Evolutionary conservation across 1,284 basidiomycete species (phyloP).

Genomic region (Rhodofomes roseus): DNA sequence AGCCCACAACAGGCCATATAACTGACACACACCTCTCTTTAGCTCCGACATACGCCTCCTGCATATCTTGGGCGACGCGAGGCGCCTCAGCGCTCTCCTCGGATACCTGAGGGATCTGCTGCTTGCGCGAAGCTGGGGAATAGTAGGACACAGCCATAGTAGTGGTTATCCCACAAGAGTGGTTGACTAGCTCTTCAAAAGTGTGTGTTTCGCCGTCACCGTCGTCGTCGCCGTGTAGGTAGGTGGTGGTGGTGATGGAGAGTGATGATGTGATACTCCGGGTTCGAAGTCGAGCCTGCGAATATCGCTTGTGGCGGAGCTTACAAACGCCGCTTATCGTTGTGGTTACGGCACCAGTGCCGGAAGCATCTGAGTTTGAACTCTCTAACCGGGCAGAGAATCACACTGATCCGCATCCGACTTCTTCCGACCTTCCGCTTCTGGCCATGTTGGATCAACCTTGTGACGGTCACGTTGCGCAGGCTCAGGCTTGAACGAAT

Average conservation of each 20-base stretch:
- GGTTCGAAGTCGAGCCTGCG: background rate
- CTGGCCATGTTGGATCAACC: no score
- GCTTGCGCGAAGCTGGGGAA: constrained; percentile 13
- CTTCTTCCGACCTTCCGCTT: background rate
- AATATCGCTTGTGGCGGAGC: background rate
- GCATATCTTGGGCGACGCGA: constrained; percentile 48
- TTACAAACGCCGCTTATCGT: background rate
- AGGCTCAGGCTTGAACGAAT: no score
- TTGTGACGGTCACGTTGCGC: no score
- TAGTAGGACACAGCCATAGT: constrained; percentile 27
- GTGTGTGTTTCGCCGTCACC: constrained; percentile 4
- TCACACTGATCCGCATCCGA: background rate
- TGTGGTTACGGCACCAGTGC: background rate
- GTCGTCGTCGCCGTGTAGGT: background rate
- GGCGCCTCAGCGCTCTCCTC: constrained; percentile 21
- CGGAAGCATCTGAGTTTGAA: background rate
- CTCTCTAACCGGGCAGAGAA: background rate
- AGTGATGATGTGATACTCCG: constrained; percentile 2
- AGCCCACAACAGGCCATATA: background rate
- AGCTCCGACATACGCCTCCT: constrained; percentile 68
- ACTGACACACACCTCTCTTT: constrained; percentile 58
- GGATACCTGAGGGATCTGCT: constrained; percentile 16
- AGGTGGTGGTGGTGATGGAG: background rate
- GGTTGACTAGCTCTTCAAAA: background rate
- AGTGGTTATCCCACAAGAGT: background rate